A percentile compares a stretch with the other conserved stretches of the same genome.
Conservation (phyloP, 1,139 yeast species). For the Geotrichum reessii region DNA sequence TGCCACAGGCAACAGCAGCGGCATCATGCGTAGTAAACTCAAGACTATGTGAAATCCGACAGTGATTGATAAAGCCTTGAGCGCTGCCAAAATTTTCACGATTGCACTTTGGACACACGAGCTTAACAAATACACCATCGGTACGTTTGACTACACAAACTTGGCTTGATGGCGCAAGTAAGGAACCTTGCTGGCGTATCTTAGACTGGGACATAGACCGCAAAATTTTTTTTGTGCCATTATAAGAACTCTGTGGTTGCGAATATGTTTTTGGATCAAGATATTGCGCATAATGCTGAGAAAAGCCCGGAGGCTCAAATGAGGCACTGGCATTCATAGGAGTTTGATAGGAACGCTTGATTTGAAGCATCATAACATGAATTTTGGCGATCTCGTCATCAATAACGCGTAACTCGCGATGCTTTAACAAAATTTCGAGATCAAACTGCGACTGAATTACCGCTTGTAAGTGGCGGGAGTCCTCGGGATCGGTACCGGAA, state of each 20-base stretch:
- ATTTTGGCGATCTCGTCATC: constrained; percentile 61
- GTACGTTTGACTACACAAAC: constrained; percentile 62
- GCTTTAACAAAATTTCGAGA: constrained; percentile 64
- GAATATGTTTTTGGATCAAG: constrained; percentile 17
- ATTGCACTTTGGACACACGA: constrained; percentile 63
- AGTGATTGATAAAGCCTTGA: constrained; percentile 74
- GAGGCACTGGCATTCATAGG: constrained; percentile 22
- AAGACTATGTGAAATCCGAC: constrained; percentile 66
- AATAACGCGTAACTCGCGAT: constrained; percentile 54
- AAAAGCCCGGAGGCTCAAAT: constrained; percentile 48
- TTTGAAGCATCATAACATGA: constrained; percentile 49
- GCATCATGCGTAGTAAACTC: constrained; percentile 70
- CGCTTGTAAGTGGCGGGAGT: neutral
- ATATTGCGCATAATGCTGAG: constrained; percentile 42
- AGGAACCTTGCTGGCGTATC: neutral
- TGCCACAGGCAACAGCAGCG: constrained; percentile 69
- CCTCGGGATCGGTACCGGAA: neutral
- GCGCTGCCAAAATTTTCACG: constrained; percentile 70
- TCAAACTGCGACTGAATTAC: constrained; percentile 48
- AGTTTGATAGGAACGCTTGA: constrained; percentile 28
- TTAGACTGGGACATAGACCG: neutral
- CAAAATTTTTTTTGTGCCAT: neutral
- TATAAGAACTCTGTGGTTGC: neutral
- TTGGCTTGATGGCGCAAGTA: constrained; percentile 18
- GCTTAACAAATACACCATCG: constrained; percentile 62